Evolutionary conservation across 2,329 filamentous ascomycete species (phyloP), one percentile per base, ranked within the genome.

Genomic region (Pestalotiopsis sp.): DNA sequence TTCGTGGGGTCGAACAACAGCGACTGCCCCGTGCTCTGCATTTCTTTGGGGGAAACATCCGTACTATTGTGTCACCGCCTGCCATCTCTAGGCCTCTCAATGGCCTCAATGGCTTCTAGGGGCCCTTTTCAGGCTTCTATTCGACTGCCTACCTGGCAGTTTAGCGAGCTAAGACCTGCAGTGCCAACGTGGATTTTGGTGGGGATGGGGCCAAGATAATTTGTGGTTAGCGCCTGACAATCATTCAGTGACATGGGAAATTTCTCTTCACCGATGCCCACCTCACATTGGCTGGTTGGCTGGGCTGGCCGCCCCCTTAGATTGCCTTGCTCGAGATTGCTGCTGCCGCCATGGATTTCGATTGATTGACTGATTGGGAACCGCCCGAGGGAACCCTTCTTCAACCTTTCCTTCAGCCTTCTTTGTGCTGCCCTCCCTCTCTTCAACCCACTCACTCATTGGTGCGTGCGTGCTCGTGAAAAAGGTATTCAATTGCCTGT

Each of bases 181-280:
- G 36, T n/a, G 12, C 56, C 56, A 67, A 67, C 57, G 52, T 67
- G 65, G 52, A 52, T 49, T 31, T 56, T 45, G 23, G 23, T 61
- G 31, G 52, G 65, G 11, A 56, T 20, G 17, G 52, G n/a, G 31
- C 31, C 31, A 9, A 36, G 31, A 36, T 61, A 20, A 36, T 59
- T 61, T 49, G 17, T 49, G 65, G 65, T 23, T 66, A 66, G 64
- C 52, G 64, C 27, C 27, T 52, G 45, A 14, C 41, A 65, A 65
- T 65, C 38, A 56, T 39, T 67, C n/a, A 67, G 64, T 49, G 27
- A 64, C 69, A 69, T 70, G 71, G 70, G 71, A 75, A 76, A 74
- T 75, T 76, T 75, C 73, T 72, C 71, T 73, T 75, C 73, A 73
- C 75, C 71, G 73, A 67, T 74, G 68, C 69, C 64, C 69, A 70